Conservation (phyloP, 257 asterid genomes). For the Penstemon davidsonii region DNA sequence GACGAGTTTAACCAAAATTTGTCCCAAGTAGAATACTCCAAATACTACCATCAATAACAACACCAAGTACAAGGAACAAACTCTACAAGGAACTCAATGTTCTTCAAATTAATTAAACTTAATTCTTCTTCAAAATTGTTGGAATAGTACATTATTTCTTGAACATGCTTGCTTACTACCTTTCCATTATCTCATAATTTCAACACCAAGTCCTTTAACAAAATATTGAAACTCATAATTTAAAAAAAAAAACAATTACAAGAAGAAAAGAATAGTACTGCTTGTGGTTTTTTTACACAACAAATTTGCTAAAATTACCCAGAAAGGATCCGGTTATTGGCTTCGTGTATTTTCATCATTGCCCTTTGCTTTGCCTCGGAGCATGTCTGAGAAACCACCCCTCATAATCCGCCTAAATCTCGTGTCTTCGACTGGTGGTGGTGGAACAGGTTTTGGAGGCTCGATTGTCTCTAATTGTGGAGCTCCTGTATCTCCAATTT, state of each 20-base stretch:
- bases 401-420: slow-evolving; percentile 89
- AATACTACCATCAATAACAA: too few relatives aligned
- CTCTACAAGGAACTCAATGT: too few relatives aligned
- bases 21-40: too few relatives aligned
- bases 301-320: slow-evolving; percentile 20
- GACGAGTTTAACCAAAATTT: too few relatives aligned
- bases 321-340: slow-evolving; percentile 33
- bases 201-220: slow-evolving; percentile 10
- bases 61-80: too few relatives aligned
- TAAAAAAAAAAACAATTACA: not conserved
- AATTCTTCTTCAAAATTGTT: too few relatives aligned
- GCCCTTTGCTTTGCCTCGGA: slow-evolving; percentile 70
- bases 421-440: slow-evolving; percentile 74
- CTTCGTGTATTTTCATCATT: slow-evolving; percentile 51
- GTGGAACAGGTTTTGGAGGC: slow-evolving; percentile 39
- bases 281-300: slow-evolving; percentile 2
- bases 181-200: not conserved
- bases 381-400: slow-evolving; percentile 86
- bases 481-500: slow-evolving; percentile 46
- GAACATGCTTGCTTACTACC: too few relatives aligned
- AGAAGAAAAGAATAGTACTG: not conserved
- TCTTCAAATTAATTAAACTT: too few relatives aligned
- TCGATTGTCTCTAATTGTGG: slow-evolving; percentile 39
- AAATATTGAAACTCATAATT: slow-evolving; percentile 22
- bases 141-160: too few relatives aligned